Conservation (phyloP, 148 eudicot species). For the Rhododendron vialii region DNA sequence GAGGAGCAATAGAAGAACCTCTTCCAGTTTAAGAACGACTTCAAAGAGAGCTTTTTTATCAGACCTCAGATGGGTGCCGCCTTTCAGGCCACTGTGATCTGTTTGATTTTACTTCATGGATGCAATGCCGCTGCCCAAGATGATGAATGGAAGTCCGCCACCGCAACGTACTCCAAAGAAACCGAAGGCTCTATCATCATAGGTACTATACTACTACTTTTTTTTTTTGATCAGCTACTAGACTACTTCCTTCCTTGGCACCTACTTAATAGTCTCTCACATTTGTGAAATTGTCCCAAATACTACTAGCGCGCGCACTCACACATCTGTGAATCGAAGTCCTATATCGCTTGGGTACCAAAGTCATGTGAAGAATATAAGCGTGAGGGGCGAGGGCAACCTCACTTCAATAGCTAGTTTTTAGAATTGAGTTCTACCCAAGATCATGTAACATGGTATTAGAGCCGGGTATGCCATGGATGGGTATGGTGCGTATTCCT, state of each 20-base stretch:
- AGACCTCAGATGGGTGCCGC: conserved; percentile 1
- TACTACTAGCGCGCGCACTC: neutral
- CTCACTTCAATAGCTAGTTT: too few species aligned
- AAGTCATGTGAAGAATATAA: too few species aligned
- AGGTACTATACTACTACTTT: conserved; percentile 25
- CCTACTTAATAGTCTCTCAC: neutral
- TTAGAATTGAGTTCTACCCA: too few species aligned
- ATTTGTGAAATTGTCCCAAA: neutral
- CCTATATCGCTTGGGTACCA: too few species aligned
- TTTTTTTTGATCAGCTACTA: too few species aligned
- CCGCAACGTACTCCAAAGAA: conserved; percentile 53
- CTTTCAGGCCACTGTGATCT: neutral
- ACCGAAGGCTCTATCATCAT: conserved; percentile 43
- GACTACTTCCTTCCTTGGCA: neutral
- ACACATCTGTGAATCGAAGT: too few species aligned
- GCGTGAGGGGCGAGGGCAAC: too few species aligned
- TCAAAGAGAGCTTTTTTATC: neutral
- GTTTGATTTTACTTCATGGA: conserved; percentile 19
- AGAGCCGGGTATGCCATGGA: too few species aligned
- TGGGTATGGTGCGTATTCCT: too few species aligned
- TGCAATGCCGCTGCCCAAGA: conserved; percentile 27
- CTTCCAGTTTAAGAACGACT: neutral
- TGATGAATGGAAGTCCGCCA: conserved; percentile 52
- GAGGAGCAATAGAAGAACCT: neutral
- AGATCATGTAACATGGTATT: too few species aligned